Evolutionary conservation across 1,139 yeast species (phyloP).

Genomic region (Pichia sp.): DNA sequence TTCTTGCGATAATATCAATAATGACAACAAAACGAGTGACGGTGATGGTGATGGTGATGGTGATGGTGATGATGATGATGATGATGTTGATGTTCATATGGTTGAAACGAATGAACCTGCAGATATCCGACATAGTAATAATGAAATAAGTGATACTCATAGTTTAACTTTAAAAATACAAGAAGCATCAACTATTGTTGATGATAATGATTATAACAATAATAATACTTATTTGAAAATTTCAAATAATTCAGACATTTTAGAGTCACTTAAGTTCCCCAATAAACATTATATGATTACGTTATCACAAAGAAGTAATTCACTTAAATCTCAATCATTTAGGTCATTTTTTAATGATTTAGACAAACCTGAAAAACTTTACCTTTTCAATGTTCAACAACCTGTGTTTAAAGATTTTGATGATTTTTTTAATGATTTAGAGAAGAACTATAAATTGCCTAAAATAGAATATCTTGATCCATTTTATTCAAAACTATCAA

Average conservation of each 20-base stretch:
- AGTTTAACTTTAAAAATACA: constrained; percentile 2
- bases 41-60: background rate
- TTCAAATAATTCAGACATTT: background rate
- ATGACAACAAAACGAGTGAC: background rate
- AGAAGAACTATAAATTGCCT: constrained; percentile 36
- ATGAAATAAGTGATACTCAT: background rate
- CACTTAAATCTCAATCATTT: background rate
- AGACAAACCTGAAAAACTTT: background rate
- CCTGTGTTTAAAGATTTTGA: constrained; percentile 10
- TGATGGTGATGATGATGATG: background rate
- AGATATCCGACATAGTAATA: too few relatives aligned
- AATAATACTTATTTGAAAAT: too few relatives aligned
- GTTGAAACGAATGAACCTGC: too few relatives aligned
- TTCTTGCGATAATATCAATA: background rate
- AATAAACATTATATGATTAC: background rate
- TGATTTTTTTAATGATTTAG: constrained; percentile 21
- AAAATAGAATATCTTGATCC: constrained; percentile 58
- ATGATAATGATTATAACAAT: background rate
- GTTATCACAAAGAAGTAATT: constrained; percentile 2
- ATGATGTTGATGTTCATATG: background rate
- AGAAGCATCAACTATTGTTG: constrained; percentile 3
- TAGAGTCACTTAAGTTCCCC: constrained; percentile 1
- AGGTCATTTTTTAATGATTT: constrained; percentile 1
- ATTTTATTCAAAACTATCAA: constrained; percentile 45
- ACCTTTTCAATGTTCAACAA: constrained; percentile 12